phyloP scores from a whole-genome alignment of 352 stramenopile genomes.

The Blastocystis sp. region DNA sequence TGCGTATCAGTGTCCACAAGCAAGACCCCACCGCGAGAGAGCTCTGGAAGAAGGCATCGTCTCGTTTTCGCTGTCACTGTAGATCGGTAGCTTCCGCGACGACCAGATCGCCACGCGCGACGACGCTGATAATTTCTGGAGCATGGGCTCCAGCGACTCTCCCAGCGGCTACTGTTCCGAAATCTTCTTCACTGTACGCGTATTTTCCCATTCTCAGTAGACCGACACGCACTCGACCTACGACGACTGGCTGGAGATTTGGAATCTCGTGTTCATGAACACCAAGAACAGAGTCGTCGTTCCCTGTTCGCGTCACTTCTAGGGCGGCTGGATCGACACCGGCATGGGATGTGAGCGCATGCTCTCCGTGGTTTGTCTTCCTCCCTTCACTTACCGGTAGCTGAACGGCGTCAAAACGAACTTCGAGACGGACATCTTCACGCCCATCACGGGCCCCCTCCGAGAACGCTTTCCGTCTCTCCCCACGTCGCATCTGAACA shows the following conservation, averaged over 20 bases:
- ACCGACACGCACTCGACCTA: background rate
- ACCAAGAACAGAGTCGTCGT: conserved; percentile 64
- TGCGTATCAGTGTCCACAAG: conserved; percentile 68
- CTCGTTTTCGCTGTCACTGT: background rate
- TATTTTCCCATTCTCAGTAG: background rate
- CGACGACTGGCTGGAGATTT: conserved; percentile 70
- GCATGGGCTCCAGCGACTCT: conserved; percentile 23
- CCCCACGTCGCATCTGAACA: conserved; percentile 60
- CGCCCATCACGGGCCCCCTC: conserved; percentile 70
- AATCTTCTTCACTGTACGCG: conserved; percentile 36
- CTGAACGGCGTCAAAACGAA: conserved; percentile 82
- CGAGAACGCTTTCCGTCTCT: conserved; percentile 38
- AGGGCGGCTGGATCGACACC: conserved; percentile 78
- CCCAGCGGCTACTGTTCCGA: conserved; percentile 49
- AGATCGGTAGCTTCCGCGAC: conserved; percentile 50
- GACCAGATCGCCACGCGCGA: background rate
- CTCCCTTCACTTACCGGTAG: background rate
- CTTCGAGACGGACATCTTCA: conserved; percentile 90
- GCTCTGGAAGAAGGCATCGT: conserved; percentile 23
- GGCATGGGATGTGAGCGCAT: conserved; percentile 90
- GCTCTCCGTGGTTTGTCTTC: conserved; percentile 69
- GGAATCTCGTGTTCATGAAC: conserved; percentile 96
- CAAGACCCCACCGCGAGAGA: conserved; percentile 65
- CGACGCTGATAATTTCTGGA: conserved; percentile 52
- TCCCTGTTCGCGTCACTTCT: conserved; percentile 55